Conservation (phyloP, 345 rosid genomes). For the Pistacia integerrima region DNA sequence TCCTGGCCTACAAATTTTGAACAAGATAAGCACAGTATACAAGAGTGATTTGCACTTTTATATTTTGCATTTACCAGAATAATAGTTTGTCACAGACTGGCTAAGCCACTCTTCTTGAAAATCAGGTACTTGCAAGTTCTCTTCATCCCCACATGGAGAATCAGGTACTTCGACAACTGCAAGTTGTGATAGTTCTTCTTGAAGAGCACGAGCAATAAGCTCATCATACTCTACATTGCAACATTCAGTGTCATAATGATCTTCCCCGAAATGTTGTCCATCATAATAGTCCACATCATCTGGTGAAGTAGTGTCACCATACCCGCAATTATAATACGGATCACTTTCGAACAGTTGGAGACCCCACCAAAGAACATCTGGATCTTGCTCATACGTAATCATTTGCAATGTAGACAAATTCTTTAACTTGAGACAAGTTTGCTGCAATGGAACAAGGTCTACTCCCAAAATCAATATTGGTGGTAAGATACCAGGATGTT, state of each 20-base stretch:
- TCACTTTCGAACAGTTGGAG: slow-evolving; percentile 55
- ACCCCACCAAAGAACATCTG: slow-evolving; percentile 63
- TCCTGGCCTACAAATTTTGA: slow-evolving; percentile 32
- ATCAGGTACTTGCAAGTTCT: slow-evolving; percentile 33
- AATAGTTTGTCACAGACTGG: slow-evolving; percentile 39
- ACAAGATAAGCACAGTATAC: slow-evolving; percentile 8
- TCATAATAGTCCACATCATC: slow-evolving; percentile 41
- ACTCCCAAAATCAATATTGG: not conserved
- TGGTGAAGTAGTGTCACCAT: slow-evolving; percentile 30
- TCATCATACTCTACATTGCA: slow-evolving; percentile 51
- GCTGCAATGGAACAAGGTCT: not conserved
- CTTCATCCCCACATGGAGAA: slow-evolving; percentile 34
- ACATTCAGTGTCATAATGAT: slow-evolving; percentile 32
- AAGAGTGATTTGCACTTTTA: not conserved
- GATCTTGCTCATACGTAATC: slow-evolving; percentile 58
- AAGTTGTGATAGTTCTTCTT: slow-evolving; percentile 67
- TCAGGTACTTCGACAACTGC: slow-evolving; percentile 43
- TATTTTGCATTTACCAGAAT: slow-evolving; percentile 41
- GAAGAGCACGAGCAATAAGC: slow-evolving; percentile 60
- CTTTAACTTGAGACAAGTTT: not conserved
- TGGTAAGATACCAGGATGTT: not conserved
- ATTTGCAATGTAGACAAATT: slow-evolving; percentile 20
- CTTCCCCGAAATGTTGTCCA: slow-evolving; percentile 43
- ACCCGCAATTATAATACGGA: slow-evolving; percentile 48
- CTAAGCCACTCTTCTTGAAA: slow-evolving; percentile 42